These are phyloP conservation scores for Parafenestella ontariensis DNA, from an alignment of 2,329 filamentous ascomycete genomes.

Conservation along the genomic window DNA sequence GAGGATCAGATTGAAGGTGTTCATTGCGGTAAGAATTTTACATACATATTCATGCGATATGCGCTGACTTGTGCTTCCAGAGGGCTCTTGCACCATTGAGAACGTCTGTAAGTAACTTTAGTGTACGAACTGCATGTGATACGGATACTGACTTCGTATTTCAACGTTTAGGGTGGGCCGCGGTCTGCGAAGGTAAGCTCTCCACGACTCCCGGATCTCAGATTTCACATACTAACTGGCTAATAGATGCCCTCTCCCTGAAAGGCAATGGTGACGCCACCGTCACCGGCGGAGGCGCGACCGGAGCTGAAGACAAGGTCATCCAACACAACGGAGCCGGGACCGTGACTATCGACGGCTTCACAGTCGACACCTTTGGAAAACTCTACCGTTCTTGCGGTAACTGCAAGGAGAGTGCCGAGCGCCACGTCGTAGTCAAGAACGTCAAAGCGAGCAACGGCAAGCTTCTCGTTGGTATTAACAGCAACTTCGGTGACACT, in stretches of 20 bases:
- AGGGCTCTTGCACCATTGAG: conserved; percentile 56
- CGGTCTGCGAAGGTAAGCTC: conserved; percentile 49
- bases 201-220: conserved; percentile 47
- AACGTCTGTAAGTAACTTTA: no score
- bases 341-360: conserved; percentile 47
- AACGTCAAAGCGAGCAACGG: conserved; percentile 52
- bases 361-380: conserved; percentile 43
- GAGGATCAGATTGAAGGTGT: conserved; percentile 53
- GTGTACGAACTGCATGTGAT: no score
- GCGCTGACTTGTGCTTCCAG: conserved; percentile 9
- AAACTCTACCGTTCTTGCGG: conserved; percentile 58
- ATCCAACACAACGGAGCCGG: conserved; percentile 54
- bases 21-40: conserved; percentile 12
- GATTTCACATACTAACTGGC: not conserved
- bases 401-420: conserved; percentile 55
- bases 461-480: conserved; percentile 58
- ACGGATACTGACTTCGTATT: conserved; percentile 22
- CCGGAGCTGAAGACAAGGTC: conserved; percentile 51
- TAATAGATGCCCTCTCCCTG: conserved; percentile 42
- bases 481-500: conserved; percentile 60
- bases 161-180: conserved; percentile 26
- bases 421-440: conserved; percentile 55
- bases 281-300: conserved; percentile 52
- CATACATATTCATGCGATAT: conserved; percentile 1
- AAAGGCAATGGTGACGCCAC: conserved; percentile 45